Base-by-base conservation (phyloP, 2,329 filamentous ascomycete genomes). In the Pyrenochaeta sp. region DNA sequence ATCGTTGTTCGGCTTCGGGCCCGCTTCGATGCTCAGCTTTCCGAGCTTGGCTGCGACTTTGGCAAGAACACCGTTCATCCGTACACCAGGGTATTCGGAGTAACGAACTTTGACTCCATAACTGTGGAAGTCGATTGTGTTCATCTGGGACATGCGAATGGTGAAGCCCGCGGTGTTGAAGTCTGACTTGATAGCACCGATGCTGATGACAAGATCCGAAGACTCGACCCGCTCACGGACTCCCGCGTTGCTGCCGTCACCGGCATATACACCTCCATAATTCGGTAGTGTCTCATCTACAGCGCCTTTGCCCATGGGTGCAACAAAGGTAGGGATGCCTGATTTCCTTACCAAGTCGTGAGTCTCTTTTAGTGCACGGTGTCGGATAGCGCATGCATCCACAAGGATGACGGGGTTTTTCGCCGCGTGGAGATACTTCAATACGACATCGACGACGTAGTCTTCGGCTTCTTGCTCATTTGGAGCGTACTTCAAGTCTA, bases 271-370 rank as follows among this genome's bases (percentile, higher is more conserved):
- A 62, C 93, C 93, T 24, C 91, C 91, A 66, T 90, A 96, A 70
- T 86, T 90, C n/a, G 84, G 81, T 46, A 90, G 84, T 1, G 85
- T 85, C 77, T 97, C 92, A 69, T 95, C 85, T 46, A 97, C 85
- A 22, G 91, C 90, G 19, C 92, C 87, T 80, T 96, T 96, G 46
- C 92, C 92, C 90, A 96, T 96, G 2, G 92, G 91, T 0, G 92
- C 90, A n/a, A 93, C 91, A 68, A 95, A 96, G 0, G 91, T 90
- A 4, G 93, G 92, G 7, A 96, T 81, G 3, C 86, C 83, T 0
- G 91, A 91, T 76, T 89, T 91, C 59, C 89, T 82, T 50, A 96
- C 81, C 15, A 97, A 81, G 7, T 86, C 85, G 66, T 91, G 87
- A 19, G 92, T 88, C 76, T 95, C 91, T 0, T 86, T 77, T 1